A percentile compares a stretch with the other conserved stretches of the same genome.
Conservation (phyloP, 2,329 filamentous ascomycete genomes). For the Cadophora sp. region DNA sequence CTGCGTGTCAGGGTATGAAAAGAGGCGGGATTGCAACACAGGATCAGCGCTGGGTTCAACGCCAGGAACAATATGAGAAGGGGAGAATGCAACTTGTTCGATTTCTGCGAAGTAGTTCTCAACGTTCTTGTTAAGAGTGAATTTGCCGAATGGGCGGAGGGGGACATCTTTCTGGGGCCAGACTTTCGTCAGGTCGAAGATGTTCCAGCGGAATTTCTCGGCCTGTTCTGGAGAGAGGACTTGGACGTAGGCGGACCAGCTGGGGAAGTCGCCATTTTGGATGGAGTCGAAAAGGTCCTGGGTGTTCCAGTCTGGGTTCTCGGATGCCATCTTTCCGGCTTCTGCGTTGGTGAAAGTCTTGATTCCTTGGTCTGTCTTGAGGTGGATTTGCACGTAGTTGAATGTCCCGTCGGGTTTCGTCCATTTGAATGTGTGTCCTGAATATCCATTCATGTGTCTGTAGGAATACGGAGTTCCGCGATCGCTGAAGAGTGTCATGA, state of each 20-base stretch:
- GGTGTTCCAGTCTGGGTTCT: constrained; percentile 54
- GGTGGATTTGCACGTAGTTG: constrained; percentile 60
- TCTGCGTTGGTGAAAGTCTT: constrained; percentile 59
- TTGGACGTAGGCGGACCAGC: constrained; percentile 62
- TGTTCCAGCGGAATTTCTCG: constrained; percentile 52
- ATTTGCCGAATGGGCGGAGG: constrained; percentile 54
- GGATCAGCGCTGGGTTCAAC: constrained; percentile 73
- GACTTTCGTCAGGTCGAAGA: constrained; percentile 61
- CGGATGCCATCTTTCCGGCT: constrained; percentile 40
- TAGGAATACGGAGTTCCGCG: constrained; percentile 61
- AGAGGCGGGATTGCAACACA: constrained; percentile 70
- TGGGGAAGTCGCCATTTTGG: constrained; percentile 56
- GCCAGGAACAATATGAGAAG: constrained; percentile 68
- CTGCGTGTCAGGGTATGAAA: constrained; percentile 72
- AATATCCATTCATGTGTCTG: constrained; percentile 61
- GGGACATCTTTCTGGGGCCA: constrained; percentile 56
- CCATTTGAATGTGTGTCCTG: constrained; percentile 61
- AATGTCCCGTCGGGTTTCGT: constrained; percentile 59
- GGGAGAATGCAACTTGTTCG: constrained; percentile 72
- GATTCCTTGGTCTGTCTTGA: constrained; percentile 58
- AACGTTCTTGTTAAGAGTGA: constrained; percentile 56
- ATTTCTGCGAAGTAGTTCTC: constrained; percentile 68
- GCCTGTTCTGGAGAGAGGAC: constrained; percentile 57
- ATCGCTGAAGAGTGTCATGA: constrained; percentile 65
- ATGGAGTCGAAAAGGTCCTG: constrained; percentile 61